phyloP scores from a whole-genome alignment of 2,329 filamentous ascomycete species.

The Fusarium staphyleae region DNA sequence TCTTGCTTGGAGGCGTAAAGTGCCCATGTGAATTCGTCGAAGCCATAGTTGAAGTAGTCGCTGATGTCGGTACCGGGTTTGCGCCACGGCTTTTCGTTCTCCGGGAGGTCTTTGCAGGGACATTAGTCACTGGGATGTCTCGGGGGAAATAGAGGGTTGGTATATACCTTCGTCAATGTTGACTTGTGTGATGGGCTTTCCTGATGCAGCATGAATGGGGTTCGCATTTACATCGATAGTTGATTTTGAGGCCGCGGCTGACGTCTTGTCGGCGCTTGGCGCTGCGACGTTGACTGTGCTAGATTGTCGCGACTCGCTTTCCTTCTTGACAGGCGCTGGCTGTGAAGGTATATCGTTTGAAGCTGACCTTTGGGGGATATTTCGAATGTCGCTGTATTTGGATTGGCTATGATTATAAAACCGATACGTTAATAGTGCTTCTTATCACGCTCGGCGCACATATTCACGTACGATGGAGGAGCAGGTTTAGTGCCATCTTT shows the following conservation, averaged over 20 bases:
- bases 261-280: constrained; percentile 61
- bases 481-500: constrained; percentile 69
- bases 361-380: constrained; percentile 67
- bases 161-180: constrained; percentile 71
- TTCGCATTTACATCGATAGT: constrained; percentile 85
- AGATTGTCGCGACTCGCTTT: constrained; percentile 48
- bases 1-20: constrained; percentile 92
- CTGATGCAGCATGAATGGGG: constrained; percentile 78
- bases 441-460: background rate
- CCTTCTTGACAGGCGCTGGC: constrained; percentile 55
- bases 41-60: constrained; percentile 99
- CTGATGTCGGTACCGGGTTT: constrained; percentile 92
- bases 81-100: constrained; percentile 93
- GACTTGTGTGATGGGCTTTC: constrained; percentile 80
- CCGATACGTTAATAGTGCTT: constrained; percentile 11
- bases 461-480: constrained; percentile 60
- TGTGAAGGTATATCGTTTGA: constrained; percentile 60
- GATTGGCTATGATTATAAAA: constrained; percentile 55
- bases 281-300: constrained; percentile 44
- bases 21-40: constrained; percentile 98
- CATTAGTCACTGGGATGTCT: background rate
- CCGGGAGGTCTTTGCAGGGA: constrained; percentile 63
- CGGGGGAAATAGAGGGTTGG: too few species aligned
- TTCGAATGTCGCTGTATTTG: constrained; percentile 70
- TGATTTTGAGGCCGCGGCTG: constrained; percentile 76